Percentiles rank a stretch among this genome's conserved stretches.
Evolutionary conservation across 2,329 filamentous ascomycete species (phyloP).

Genomic region (Byssothecium circinans): DNA sequence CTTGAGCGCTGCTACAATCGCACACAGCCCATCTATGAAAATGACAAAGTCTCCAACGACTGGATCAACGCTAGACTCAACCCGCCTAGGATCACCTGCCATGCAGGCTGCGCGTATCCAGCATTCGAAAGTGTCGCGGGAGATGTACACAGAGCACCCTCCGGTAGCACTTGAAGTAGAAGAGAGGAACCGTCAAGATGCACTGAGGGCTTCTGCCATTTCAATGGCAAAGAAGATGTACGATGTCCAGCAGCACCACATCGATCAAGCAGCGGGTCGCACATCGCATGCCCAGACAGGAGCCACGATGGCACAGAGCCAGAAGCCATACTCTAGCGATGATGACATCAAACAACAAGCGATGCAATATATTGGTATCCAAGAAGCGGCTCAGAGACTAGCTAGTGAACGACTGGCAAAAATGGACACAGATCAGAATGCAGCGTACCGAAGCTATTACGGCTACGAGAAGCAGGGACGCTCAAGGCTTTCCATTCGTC

Average conservation of each 20-base stretch:
- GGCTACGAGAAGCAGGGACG: constrained; percentile 58
- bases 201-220: constrained; percentile 77
- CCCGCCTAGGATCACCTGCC: constrained; percentile 50
- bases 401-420: constrained; percentile 82
- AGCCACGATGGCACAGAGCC: constrained; percentile 36
- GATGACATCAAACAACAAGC: constrained; percentile 57
- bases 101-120: constrained; percentile 65
- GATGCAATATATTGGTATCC: constrained; percentile 63
- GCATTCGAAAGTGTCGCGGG: constrained; percentile 68
- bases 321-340: constrained; percentile 32
- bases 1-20: constrained; percentile 70
- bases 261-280: constrained; percentile 52
- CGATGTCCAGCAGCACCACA: constrained; percentile 64
- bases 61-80: constrained; percentile 23
- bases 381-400: constrained; percentile 84
- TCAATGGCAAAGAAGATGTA: constrained; percentile 92
- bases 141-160: constrained; percentile 78
- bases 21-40: constrained; percentile 53
- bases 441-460: constrained; percentile 76
- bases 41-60: constrained; percentile 18
- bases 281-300: constrained; percentile 42
- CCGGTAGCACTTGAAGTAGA: constrained; percentile 72
- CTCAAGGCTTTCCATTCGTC: constrained; percentile 54
- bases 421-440: constrained; percentile 70
- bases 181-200: constrained; percentile 71